Conservation (phyloP, 495 filamentous ascomycete species). For the Lophiotrema nucula region DNA sequence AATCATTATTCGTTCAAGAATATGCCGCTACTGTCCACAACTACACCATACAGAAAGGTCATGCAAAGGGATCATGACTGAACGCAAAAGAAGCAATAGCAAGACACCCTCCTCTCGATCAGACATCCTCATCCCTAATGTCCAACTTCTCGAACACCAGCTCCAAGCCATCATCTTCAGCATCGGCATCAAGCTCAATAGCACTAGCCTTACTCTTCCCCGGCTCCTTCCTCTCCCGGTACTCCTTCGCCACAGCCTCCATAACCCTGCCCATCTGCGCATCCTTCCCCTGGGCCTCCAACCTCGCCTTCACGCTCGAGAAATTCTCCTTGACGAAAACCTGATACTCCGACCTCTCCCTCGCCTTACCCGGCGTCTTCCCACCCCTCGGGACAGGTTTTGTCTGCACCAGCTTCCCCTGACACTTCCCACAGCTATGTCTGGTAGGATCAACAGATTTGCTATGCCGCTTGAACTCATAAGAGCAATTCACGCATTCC, state of each 20-base stretch:
- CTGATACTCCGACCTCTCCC: slow-evolving; percentile 55
- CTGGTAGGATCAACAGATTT: slow-evolving; percentile 70
- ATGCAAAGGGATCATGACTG: no score
- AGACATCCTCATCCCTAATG: not conserved
- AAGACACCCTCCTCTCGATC: not conserved
- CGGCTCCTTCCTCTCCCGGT: slow-evolving; percentile 44
- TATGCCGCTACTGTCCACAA: no score
- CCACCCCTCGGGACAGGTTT: slow-evolving; percentile 66
- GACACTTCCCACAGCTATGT: slow-evolving; percentile 70
- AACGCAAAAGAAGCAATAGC: no score
- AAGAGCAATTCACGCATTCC: slow-evolving; percentile 67
- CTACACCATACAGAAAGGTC: no score
- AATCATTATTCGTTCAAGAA: no score
- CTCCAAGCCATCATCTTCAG: slow-evolving; percentile 35
- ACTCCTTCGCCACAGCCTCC: slow-evolving; percentile 55
- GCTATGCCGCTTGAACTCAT: slow-evolving; percentile 73
- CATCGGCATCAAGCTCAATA: not conserved
- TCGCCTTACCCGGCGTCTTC: slow-evolving; percentile 7
- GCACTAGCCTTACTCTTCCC: slow-evolving; percentile 6
- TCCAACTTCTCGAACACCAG: slow-evolving; percentile 17
- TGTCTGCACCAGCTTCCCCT: slow-evolving; percentile 66
- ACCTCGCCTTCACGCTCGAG: slow-evolving; percentile 50
- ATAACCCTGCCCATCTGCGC: slow-evolving; percentile 60
- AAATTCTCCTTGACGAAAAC: slow-evolving; percentile 67
- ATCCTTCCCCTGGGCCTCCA: slow-evolving; percentile 60